A percentile compares a stretch with the other conserved stretches of the same genome.
phyloP scores from a whole-genome alignment of 2,329 filamentous ascomycete species.

The Nemania bipapillata region DNA sequence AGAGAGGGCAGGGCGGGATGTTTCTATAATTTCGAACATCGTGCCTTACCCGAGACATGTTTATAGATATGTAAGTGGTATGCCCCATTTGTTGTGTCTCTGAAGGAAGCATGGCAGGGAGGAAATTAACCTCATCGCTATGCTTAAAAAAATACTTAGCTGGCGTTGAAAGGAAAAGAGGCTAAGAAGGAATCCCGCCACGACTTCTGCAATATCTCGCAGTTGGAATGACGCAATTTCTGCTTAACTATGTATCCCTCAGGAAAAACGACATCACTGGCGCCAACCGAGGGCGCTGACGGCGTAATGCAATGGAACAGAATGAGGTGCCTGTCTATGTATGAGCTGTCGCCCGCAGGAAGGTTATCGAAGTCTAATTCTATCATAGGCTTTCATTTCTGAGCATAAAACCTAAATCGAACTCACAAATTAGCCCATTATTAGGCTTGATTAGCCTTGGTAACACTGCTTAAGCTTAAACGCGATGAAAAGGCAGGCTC shows the following conservation, averaged over 20 bases:
- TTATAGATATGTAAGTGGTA: neutral
- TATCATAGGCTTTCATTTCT: neutral
- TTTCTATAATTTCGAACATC: neutral
- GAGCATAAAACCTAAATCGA: neutral
- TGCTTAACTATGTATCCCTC: neutral
- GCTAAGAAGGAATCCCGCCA: no score
- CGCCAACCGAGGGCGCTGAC: neutral
- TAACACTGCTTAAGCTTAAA: neutral
- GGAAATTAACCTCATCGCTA: neutral
- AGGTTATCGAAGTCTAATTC: no score
- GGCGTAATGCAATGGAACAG: neutral
- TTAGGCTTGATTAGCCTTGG: neutral
- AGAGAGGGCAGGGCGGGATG: neutral
- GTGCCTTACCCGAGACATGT: neutral
- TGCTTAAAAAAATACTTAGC: no score
- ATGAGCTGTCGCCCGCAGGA: no score
- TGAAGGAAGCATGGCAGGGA: neutral
- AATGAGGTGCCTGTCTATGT: neutral
- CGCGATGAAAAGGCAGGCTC: neutral
- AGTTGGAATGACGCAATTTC: no score
- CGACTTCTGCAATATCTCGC: no score
- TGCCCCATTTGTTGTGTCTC: neutral
- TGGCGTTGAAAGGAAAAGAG: no score
- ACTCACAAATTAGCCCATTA: neutral
- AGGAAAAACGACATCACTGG: neutral